phyloP scores from a whole-genome alignment of 495 filamentous ascomycete species.

The Aspergillus wentii region DNA sequence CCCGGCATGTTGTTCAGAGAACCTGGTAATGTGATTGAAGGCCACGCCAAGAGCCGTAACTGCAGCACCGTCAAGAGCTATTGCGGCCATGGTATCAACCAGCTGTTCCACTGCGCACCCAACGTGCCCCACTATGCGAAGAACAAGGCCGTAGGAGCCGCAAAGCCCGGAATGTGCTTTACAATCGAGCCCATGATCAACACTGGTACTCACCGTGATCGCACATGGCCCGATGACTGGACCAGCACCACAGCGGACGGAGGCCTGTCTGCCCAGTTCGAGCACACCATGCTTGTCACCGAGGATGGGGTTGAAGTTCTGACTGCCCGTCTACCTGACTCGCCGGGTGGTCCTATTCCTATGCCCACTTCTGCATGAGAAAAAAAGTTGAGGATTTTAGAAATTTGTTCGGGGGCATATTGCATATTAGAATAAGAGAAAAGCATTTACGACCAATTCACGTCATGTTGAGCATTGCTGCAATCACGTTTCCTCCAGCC shows the following conservation, averaged over 20 bases:
- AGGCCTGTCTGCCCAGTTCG: constrained; percentile 80
- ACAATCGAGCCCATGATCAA: constrained; percentile 94
- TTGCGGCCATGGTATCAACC: constrained; percentile 85
- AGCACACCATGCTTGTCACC: constrained; percentile 92
- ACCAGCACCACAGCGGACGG: constrained; percentile 81
- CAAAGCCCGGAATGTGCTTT: constrained; percentile 87
- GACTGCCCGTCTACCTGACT: constrained; percentile 75
- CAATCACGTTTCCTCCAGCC: no score
- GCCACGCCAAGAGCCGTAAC: constrained; percentile 69
- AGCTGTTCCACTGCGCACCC: constrained; percentile 76
- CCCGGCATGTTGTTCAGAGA: constrained; percentile 82
- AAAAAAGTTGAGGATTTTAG: not conserved
- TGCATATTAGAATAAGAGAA: not conserved
- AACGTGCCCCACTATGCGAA: constrained; percentile 86
- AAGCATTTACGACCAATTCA: not conserved
- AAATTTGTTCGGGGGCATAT: not conserved
- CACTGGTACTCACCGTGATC: constrained; percentile 71
- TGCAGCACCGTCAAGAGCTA: constrained; percentile 88
- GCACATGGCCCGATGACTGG: constrained; percentile 91
- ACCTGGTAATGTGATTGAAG: constrained; percentile 79
- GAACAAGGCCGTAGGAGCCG: constrained; percentile 84
- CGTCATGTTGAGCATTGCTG: not conserved
- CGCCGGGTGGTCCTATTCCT: constrained; percentile 76
- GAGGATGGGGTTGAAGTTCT: constrained; percentile 90
- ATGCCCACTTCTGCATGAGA: constrained; percentile 49